phyloP scores from a whole-genome alignment of 2,329 filamentous ascomycete genomes.

The Diaporthe vaccinii region DNA sequence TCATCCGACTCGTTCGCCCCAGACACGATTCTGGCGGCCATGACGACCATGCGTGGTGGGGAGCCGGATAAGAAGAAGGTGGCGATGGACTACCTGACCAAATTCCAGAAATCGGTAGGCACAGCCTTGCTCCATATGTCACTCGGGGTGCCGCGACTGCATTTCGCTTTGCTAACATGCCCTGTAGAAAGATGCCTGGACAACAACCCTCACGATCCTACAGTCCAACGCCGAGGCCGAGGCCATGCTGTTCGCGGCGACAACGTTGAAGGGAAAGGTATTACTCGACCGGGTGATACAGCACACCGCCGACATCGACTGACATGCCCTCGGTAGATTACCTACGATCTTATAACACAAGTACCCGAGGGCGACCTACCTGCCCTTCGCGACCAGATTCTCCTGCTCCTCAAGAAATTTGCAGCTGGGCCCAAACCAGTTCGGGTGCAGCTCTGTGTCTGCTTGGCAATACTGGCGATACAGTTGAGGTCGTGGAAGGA shows the following conservation, averaged over 20 bases:
- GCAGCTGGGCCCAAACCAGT: slow-evolving; percentile 86
- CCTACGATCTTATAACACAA: slow-evolving; percentile 91
- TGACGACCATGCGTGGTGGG: slow-evolving; percentile 91
- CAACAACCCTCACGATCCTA: slow-evolving; percentile 86
- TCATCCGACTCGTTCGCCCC: slow-evolving; percentile 82
- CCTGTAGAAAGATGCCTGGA: slow-evolving; percentile 91
- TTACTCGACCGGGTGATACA: slow-evolving; percentile 34
- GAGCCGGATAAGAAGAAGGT: slow-evolving; percentile 89
- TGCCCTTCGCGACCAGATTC: slow-evolving; percentile 84
- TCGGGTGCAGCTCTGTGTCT: slow-evolving; percentile 93
- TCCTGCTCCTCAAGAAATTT: slow-evolving; percentile 85
- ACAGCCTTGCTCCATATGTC: not conserved
- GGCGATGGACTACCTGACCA: slow-evolving; percentile 86
- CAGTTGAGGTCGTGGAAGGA: slow-evolving; percentile 98
- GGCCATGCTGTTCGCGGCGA: slow-evolving; percentile 94
- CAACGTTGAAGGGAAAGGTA: slow-evolving; percentile 98
- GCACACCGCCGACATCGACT: slow-evolving; percentile 36
- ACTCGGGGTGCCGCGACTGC: not conserved
- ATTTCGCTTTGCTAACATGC: slow-evolving; percentile 22
- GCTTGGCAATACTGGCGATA: slow-evolving; percentile 92
- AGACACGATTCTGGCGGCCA: slow-evolving; percentile 81
- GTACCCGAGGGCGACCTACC: slow-evolving; percentile 81
- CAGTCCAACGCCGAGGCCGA: slow-evolving; percentile 86
- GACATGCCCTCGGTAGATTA: slow-evolving; percentile 74
- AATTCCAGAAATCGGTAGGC: slow-evolving; percentile 96